Conservation (phyloP, 352 stramenopile genomes). For the Phytophthora colocasiae region DNA sequence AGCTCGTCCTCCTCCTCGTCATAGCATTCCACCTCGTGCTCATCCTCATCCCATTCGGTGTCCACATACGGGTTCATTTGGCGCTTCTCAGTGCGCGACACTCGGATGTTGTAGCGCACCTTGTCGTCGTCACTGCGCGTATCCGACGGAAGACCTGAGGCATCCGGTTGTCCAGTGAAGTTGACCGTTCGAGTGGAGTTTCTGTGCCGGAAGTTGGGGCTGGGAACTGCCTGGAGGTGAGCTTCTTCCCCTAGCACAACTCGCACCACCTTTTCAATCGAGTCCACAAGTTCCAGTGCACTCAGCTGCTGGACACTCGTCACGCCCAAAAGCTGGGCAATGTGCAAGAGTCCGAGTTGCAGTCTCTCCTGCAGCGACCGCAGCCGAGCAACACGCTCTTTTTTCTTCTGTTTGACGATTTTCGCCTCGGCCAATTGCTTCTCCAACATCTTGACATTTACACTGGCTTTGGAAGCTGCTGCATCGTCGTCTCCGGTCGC, state of each 20-base stretch:
- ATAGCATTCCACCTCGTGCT: slow-evolving; percentile 37
- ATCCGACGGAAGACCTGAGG: slow-evolving; percentile 39
- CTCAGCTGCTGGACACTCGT: slow-evolving; percentile 49
- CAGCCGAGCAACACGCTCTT: slow-evolving; percentile 63
- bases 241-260: slow-evolving; percentile 79
- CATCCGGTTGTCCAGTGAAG: slow-evolving; percentile 30
- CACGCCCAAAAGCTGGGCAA: slow-evolving; percentile 80
- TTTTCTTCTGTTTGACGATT: slow-evolving; percentile 69
- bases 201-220: slow-evolving; percentile 67
- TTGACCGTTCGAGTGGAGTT: slow-evolving; percentile 69
- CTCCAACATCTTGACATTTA: slow-evolving; percentile 76
- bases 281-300: slow-evolving; percentile 68
- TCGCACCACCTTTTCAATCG: slow-evolving; percentile 82
- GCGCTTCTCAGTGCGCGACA: slow-evolving; percentile 54
- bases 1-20: slow-evolving; percentile 31
- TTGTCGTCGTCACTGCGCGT: slow-evolving; percentile 67
- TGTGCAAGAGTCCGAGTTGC: slow-evolving; percentile 76
- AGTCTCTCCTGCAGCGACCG: slow-evolving; percentile 76
- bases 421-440: slow-evolving; percentile 64
- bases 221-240: slow-evolving; percentile 56
- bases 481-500: slow-evolving; percentile 21
- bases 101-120: slow-evolving; percentile 77
- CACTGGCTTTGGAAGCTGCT: slow-evolving; percentile 36
- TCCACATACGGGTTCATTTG: slow-evolving; percentile 77
- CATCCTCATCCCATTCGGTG: slow-evolving; percentile 33